phyloP scores from a whole-genome alignment of 139 green algal genomes.

The Coccomyxa sp. region DNA sequence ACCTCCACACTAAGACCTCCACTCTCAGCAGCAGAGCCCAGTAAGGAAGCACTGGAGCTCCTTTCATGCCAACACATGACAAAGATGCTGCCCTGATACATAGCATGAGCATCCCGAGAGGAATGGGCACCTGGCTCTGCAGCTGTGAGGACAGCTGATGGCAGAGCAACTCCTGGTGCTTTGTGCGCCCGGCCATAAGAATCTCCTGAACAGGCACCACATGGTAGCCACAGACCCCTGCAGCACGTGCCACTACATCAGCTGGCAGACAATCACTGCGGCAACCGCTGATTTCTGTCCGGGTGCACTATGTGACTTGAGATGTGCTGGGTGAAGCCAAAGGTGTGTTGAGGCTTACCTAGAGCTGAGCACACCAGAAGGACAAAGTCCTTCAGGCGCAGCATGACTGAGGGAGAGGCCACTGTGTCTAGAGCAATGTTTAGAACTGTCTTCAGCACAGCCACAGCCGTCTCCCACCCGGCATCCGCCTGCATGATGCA shows the following conservation, averaged over 20 bases:
- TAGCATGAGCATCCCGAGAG: too few relatives aligned
- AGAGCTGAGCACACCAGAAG: slow-evolving; percentile 68
- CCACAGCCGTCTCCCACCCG: slow-evolving; percentile 48
- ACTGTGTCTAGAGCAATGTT: slow-evolving; percentile 39
- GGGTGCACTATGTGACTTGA: too few relatives aligned
- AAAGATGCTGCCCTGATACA: too few relatives aligned
- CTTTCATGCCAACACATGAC: too few relatives aligned
- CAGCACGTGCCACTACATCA: slow-evolving; percentile 4
- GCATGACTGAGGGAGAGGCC: slow-evolving; percentile 27
- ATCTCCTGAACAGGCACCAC: slow-evolving; percentile 32
- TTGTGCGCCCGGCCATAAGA: slow-evolving; percentile 22
- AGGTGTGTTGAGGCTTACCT: slow-evolving; percentile 23
- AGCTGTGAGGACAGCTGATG: slow-evolving; percentile 20
- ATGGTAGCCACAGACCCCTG: slow-evolving; percentile 37
- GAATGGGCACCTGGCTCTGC: slow-evolving; percentile 6
- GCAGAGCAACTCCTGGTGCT: slow-evolving; percentile 53
- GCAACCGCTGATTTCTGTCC: too few relatives aligned
- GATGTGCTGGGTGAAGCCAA: too few relatives aligned
- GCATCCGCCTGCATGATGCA: slow-evolving; percentile 34
- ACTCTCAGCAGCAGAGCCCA: too few relatives aligned
- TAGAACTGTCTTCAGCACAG: slow-evolving; percentile 44
- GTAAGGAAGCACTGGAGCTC: too few relatives aligned
- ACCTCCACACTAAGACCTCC: too few relatives aligned
- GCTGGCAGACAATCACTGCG: too few relatives aligned
- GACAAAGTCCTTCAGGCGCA: slow-evolving; percentile 68